Base-by-base conservation (phyloP, 2,329 filamentous ascomycete genomes). In the Sarocladium kiliense region DNA sequence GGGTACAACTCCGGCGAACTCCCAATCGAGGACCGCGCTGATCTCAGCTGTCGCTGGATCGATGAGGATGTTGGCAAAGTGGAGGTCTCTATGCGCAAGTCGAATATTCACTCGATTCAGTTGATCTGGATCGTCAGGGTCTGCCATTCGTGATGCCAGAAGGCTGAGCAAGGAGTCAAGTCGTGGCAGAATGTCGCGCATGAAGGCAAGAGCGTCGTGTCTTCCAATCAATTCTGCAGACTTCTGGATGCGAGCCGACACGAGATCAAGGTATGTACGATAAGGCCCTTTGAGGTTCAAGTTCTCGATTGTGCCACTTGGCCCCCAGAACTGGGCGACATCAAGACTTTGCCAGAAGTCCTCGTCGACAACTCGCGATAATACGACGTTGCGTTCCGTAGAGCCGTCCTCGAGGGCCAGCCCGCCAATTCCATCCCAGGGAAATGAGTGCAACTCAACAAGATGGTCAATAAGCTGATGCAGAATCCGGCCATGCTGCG, bases 11-110 rank as follows among this genome's bases (percentile, higher is more conserved):
- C 61, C 61, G 6, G 58, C 59, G 56, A 61, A 60, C 37, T 62
- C 79, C 83, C 82, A 86, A 61, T 86, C 84, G 0, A 86, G 71
- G 2, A 86, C 55, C 1, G 81, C 83, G 0, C 60, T 68, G 6
- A 86, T 62, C 6, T 60, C 51, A 55, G 76, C 78, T 0, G 71
- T 73, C 1, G 65, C 53, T 0, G 65, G 60, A 53, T 70, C 63
- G 14, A 71, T 59, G 10, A 70, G 56, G 19, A 71, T 68, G 45
- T 70, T 71, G 5, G 64, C 59, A 12, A 64, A 60, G 27, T 66
- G 68, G 6, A 71, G 60, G 53, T 70, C 66, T 3, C 65, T 65
- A 49, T 69, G 68, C 4, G 66, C 66, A 70, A 69, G 14, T 21
- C 18, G 30, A 7, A 34, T 3, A 10, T 26, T 47, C 4, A 30